Evolutionary conservation across 2,329 filamentous ascomycete genomes (phyloP), one percentile per base, ranked within the genome.

Genomic region (Fusarium denticulatum): DNA sequence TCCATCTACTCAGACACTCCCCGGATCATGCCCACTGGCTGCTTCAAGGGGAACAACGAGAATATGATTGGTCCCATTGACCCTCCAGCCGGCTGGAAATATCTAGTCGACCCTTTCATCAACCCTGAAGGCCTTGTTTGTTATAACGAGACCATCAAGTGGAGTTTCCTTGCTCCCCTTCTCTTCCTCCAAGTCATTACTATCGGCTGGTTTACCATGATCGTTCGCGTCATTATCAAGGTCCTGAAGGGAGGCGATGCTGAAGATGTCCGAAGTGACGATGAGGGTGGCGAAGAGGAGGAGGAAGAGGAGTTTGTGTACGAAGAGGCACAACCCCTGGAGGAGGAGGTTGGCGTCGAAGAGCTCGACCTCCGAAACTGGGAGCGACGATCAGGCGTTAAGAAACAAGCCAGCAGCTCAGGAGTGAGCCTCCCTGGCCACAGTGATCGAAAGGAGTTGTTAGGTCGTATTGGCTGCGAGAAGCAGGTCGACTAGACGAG

Each of bases 131-230:
- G 94, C 24, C 86, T 90, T 3, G 89, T 98, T 52, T 97, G 95
- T 86, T 97, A 92, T 87, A 94, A 93, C 76, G 82, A 90, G 28
- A 88, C 86, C 16, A 90, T 98, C 77, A 91, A 92, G 77, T 93
- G 90, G 88, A 86, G 87, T 18, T 98, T 98, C 84, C 85, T 98
- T 22, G 86, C 88, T 15, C 88, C 94, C 43, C 89, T 99, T 6
- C 85, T 97, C 18, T 88, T 92, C 42, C 87, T 99, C 28, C 95
- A 98, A 82, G 85, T 87, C 28, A 88, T 99, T 60, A 95, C 93
- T 37, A 85, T 97, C 40, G 87, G 93, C 70, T 98, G 96, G 96
- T 97, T 98, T 79, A 88, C 86, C 71, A 93, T 97, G 91, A 97
- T 98, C 75, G 83, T 95, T 43, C 90, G 91, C 64, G 93, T 99